Evolutionary conservation across 306 rosid genomes (phyloP), one percentile per base, ranked within the genome.

Genomic region (Mimosa pudica): DNA sequence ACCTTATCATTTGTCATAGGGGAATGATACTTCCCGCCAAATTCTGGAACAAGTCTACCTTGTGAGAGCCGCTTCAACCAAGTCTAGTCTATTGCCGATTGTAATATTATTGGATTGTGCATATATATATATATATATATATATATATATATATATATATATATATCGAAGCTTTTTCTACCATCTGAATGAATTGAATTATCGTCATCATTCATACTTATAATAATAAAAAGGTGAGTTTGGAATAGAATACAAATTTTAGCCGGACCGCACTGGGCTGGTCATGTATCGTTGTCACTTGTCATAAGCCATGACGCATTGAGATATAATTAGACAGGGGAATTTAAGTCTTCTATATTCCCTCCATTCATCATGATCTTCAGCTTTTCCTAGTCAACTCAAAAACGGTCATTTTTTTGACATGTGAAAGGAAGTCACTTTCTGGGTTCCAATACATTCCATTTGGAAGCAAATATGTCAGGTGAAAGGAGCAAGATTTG

Each of bases 291-390:
- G 67, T 44, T 74, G 46, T 61, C 14, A 30, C 77, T 51, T 74
- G 38, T 68, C 10, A 38, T 79, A 77, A 42, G 73, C 76, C 57
- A 46, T 1, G 69, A 38, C 64, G 36, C 33, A 38, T 0, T 24
- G 68, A 17, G 47, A 35, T 4, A 69, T 73, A 36, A 51, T 77
- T 79, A 36, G 45, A 32, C 67, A 82, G 89, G 86, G 80, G 76
- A 46, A 17, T 75, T 69, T 69, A 74, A 52, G 69, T 71, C 54
- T 24, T 33, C 47, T 74, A 33, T 49, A 35, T n/a, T 82, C 17
- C 47, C 75, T 11, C 55, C n/a, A 33, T 60, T 13, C 6, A 14
- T 20, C 47, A 18, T 38, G 13, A 47, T 71, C 55, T 82, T 77
- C 7, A 2, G 38, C 68, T 10, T 14, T 73, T 17, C 68, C 86